Evolutionary conservation across 1,139 yeast species (phyloP), one percentile per base, ranked within the genome.

Genomic region (Wickerhamiella pararugosa): DNA sequence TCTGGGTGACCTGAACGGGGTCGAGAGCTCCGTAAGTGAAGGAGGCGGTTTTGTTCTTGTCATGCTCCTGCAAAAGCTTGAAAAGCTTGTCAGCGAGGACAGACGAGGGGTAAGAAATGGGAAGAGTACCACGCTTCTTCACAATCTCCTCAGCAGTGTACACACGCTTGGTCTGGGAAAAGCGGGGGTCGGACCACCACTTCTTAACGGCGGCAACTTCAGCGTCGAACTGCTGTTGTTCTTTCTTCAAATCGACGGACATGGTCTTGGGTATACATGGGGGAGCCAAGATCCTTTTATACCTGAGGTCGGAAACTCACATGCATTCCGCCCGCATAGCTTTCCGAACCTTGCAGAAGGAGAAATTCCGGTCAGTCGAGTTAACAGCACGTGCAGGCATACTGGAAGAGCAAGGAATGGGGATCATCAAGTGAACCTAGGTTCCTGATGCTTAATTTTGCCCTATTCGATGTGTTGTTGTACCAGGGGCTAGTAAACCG

Each of bases 21-120:
- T 87, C 98, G 55, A 87, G 71, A 29, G 96, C 96, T 59, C 98
- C 98, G 59, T 84, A 87, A 36, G 97, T 90, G 70, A 78, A 79
- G 25, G 94, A 81, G 40, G 75, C 83, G 41, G 94, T 75, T 60
- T 75, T 76, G 54, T 78, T 68, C 52, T 69, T 66, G 63, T 74
- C 83, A 60, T 84, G 96, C 59, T 80, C 76, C 50, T 67, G 67
- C 52, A 87, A 70, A 42, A 82, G 64, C 49, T 66, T 64, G 68
- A 60, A 87, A 55, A 87, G 73, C 65, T 87, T 87, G 61, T 80
- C 79, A 45, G 97, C 80, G 72, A 81, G 90, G 42, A 65, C 60
- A 45, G 77, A 72, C n/a, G 94, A 81, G 43, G 93, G 87, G 62
- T 79, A 80, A 48, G 70, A 67, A 47, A 76, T 67, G 43, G 69